Evolutionary conservation across 192 early-diverging fungal genomes (phyloP), one percentile per base, ranked within the genome.

Genomic region (Backusella sp.): DNA sequence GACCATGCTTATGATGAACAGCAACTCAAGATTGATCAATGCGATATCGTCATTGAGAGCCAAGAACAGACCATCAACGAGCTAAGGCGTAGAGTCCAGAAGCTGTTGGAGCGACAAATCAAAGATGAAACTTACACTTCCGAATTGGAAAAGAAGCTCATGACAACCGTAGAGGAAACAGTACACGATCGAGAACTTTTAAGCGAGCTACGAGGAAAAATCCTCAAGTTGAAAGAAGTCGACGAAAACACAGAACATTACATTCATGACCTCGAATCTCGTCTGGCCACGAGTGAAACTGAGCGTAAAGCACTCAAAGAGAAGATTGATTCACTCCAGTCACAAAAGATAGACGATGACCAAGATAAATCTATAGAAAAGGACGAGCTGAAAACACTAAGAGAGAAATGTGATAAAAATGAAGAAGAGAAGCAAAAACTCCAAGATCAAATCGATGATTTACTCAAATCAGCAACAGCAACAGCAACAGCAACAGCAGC

Each of bases 1-100:
- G 85, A 88, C 28, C 75, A 82, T 36, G 82, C 86, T 28, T 78
- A 89, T 42, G 79, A 87, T 35, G 88, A 92, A 78, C 89, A 91
- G 26, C 84, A 88, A 66, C 82, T 84, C 3, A 84, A 84, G 44
- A 82, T 90, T 15, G 73, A 82, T 23, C 86, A 84, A 65, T 82
- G 81, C 36, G 84, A 88, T 46, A 79, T 80, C 30, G 75, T 86
- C 15, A 81, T 81, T 36, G 81, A 82, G 23, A 79, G 77, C 70
- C 88, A 90, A 72, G 77, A 76, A 14, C 79, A 84, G 37, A 85
- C 86, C 44, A 84, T 90, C 17, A 80, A 79, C 32, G 79, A 87
- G 59, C 72, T 88, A 21, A 76, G 82, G 65, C 56, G 42, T 30
- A 80, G 85, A 52, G 73, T 90, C 1, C 72, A 53, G 6, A 83